These are phyloP conservation scores for Xylariaceae sp. DNA, from an alignment of 2,329 filamentous ascomycete species.

Conservation along the genomic window DNA sequence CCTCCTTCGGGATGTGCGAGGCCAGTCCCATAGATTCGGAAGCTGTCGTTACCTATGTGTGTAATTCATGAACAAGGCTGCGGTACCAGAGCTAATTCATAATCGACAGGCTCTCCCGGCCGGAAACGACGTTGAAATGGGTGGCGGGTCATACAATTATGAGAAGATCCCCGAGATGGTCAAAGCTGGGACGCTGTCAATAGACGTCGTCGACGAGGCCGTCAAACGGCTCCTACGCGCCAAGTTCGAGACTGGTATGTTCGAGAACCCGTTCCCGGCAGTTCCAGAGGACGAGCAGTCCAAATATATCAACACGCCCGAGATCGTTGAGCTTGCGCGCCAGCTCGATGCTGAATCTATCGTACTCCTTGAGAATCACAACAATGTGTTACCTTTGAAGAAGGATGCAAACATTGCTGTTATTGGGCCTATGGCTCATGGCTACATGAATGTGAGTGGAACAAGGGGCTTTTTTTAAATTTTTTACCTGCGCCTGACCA, in stretches of 20 bases:
- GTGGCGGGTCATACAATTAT: conserved; percentile 75
- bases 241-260: conserved; percentile 74
- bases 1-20: conserved; percentile 67
- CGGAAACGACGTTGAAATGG: conserved; percentile 78
- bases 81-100: conserved; percentile 2
- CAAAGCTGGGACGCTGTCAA: conserved; percentile 63
- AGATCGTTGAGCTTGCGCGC: conserved; percentile 63
- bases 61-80: conserved; percentile 13
- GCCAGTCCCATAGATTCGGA: conserved; percentile 66
- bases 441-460: conserved; percentile 67
- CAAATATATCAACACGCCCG: conserved; percentile 66
- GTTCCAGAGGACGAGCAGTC: conserved; percentile 60
- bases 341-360: conserved; percentile 70
- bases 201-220: conserved; percentile 66
- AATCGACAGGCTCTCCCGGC: conserved; percentile 61
- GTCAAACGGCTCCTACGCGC: conserved; percentile 68
- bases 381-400: conserved; percentile 57
- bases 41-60: conserved; percentile 64
- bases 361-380: conserved; percentile 64
- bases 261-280: conserved; percentile 71
- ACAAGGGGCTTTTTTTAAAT: not conserved
- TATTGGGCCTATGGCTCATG: conserved; percentile 77
- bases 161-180: conserved; percentile 70
- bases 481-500: not conserved
- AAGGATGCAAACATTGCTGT: conserved; percentile 73